Base-by-base conservation (phyloP, 257 asterid genomes). In the Solanum tacnaense region DNA sequence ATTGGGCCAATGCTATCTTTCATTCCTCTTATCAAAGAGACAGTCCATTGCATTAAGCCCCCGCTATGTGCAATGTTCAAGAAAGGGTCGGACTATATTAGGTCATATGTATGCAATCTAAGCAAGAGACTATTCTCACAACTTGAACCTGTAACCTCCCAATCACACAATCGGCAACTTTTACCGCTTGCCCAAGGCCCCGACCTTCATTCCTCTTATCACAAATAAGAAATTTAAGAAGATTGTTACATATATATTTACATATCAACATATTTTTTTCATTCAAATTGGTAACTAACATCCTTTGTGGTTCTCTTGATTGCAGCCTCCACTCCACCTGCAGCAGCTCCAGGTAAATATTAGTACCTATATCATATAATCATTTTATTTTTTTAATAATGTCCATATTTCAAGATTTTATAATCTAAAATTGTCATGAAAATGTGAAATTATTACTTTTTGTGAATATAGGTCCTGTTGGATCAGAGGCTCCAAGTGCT, bases 301-400 rank as follows among this genome's bases (percentile, higher is more conserved):
- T 18, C 18, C 68, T 82, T 49, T 49, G 29, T 82, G 27, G 13
- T 49, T 49, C 36, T n/a, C 16, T 44, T 23, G 21, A 78, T 25
- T 84, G 85, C 89, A 91, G 93, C 93, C 38, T 52, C 91, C 39
- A 88, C 38, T 38, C 65, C 89, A 25, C 88, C 91, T 31, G 32
- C 76, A 36, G 88, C 92, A 34, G 92, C 93, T 85, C 92, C 93
- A 89, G 89, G 91, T 91, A 85, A 34, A 79, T 79, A 79, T 15
- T 21, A 73, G 49, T 4, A n/a, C 39, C n/a, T 36, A 29, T 62
- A 67, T 67, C 65, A 60, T 38, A 4, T 56, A 68, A 60, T 29
- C 56, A 4, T 49, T 52, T 52, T 16, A 7, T 39, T 39, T 62
- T 44, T 34, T 0, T 2, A 27, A 6, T 35, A 36, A 56, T 38